Evolutionary conservation across 1,284 basidiomycete species (phyloP), one percentile per base, ranked within the genome.

Genomic region (Ceratobasidium sp.): DNA sequence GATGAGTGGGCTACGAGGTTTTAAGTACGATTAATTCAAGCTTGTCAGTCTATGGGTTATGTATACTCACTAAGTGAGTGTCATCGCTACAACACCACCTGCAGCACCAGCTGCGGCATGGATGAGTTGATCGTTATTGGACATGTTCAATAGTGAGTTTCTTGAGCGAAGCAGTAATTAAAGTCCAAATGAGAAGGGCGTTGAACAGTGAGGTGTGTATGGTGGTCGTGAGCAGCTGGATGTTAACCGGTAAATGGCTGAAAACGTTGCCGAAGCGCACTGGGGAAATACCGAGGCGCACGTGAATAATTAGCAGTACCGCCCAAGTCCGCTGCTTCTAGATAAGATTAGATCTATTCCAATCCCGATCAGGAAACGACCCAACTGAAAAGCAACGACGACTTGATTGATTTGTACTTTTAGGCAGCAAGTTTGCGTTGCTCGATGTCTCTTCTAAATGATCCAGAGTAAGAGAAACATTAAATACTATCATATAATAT

Each of bases 61-160:
- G 17, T 45, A 29, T 25, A 81, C 90, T 80, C 76, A 91, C 93
- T 93, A 93, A 69, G 91, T 93, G 43, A 82, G 86, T 12, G 86
- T 84, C 93, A 97, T 96, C 34, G 94, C 92, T 53, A 93, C 84
- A 75, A 96, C 90, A 56, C 96, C 96, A 68, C 94, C 96, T 3
- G 89, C 86, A 32, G 94, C 93, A 50, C 96, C 96, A 25, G 96
- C 93, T 38, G 92, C 78, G 34, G 96, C 88, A 77, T 98, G 95
- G 55, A 98, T 92, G 35, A 89, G 83, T 62, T 93, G 94, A 79
- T 98, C 94, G 31, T 67, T 67, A 78, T 83, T 86, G 81, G 88
- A 83, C 76, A 78, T 67, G 3, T 43, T 54, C 20, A 43, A 42
- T 7, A 15, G 27, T 29, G 40, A n/a, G n/a, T 68, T 15, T 25